Percentiles rank a stretch among this genome's conserved stretches.
Evolutionary conservation across 1,284 basidiomycete species (phyloP).

Genomic region (Amylostereum areolatum): DNA sequence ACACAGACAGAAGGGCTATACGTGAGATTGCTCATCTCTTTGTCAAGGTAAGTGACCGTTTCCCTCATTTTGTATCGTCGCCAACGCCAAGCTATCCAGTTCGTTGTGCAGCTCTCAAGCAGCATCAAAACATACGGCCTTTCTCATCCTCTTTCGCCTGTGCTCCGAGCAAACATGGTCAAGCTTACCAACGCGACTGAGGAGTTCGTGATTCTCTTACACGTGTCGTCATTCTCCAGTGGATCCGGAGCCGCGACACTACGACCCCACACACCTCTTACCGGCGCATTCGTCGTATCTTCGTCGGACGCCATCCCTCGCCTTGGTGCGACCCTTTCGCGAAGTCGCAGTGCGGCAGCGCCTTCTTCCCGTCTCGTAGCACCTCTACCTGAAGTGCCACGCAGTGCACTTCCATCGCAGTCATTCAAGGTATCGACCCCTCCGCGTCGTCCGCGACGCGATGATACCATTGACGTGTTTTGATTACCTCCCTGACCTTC

Average conservation of each 20-base stretch:
- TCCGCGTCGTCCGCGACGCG: slow-evolving; percentile 12
- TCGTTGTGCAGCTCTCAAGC: slow-evolving; percentile 62
- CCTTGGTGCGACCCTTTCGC: slow-evolving; percentile 47
- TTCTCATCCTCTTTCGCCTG: slow-evolving; percentile 47
- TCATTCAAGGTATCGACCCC: slow-evolving; percentile 38
- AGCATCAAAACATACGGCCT: slow-evolving; percentile 55
- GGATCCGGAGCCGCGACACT: slow-evolving; percentile 31
- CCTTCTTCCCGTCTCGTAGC: slow-evolving; percentile 32
- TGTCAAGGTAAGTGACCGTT: slow-evolving; percentile 48
- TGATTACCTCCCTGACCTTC: neutral
- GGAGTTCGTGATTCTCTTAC: slow-evolving; percentile 71
- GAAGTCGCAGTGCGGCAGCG: slow-evolving; percentile 53
- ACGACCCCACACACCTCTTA: slow-evolving; percentile 57
- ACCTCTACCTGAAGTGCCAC: slow-evolving; percentile 36
- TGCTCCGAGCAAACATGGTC: slow-evolving; percentile 60
- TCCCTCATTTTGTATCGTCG: neutral
- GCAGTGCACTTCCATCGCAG: slow-evolving; percentile 49
- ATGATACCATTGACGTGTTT: slow-evolving; percentile 6
- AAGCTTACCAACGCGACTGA: slow-evolving; percentile 72
- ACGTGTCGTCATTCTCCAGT: slow-evolving; percentile 73
- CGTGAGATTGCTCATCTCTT: slow-evolving; percentile 70
- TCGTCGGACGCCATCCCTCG: slow-evolving; percentile 34
- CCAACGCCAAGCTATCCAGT: slow-evolving; percentile 31
- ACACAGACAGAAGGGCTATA: slow-evolving; percentile 48
- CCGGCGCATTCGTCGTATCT: slow-evolving; percentile 17